These are phyloP conservation scores for Aspergillus sojae DNA, from an alignment of 2,329 filamentous ascomycete genomes.

Conservation along the genomic window DNA sequence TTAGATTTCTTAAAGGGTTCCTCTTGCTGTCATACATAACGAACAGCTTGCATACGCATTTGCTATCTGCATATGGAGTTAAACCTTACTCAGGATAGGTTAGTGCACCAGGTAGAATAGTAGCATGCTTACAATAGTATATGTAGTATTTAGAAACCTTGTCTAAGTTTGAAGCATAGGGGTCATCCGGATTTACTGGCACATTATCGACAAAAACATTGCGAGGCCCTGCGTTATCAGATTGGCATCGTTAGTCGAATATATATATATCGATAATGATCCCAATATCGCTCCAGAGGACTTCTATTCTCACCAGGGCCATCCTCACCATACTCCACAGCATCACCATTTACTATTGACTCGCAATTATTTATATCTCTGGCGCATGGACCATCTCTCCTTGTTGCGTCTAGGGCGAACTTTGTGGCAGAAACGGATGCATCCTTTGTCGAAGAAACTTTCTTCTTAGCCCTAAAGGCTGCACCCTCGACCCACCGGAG, in stretches of 20 bases:
- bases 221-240: background rate
- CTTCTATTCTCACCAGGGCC: background rate
- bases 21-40: slow-evolving; percentile 35
- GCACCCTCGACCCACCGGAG: slow-evolving; percentile 38
- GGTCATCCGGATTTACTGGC: background rate
- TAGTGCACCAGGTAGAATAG: background rate
- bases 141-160: slow-evolving; percentile 31
- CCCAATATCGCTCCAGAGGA: too few species aligned
- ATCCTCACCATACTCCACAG: background rate
- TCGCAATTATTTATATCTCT: background rate
- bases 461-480: slow-evolving; percentile 32
- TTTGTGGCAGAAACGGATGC: background rate
- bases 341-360: background rate
- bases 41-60: slow-evolving; percentile 34
- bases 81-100: background rate
- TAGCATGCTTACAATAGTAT: slow-evolving; percentile 32
- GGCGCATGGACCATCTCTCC: background rate
- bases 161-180: slow-evolving; percentile 13
- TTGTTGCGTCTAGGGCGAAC: background rate
- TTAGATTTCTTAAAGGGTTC: slow-evolving; percentile 36
- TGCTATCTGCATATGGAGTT: slow-evolving; percentile 27
- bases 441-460: background rate
- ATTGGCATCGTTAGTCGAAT: too few species aligned
- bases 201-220: background rate
- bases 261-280: background rate